Evolutionary conservation across 1,284 basidiomycete genomes (phyloP).

Genomic region (Vanrija sp.): DNA sequence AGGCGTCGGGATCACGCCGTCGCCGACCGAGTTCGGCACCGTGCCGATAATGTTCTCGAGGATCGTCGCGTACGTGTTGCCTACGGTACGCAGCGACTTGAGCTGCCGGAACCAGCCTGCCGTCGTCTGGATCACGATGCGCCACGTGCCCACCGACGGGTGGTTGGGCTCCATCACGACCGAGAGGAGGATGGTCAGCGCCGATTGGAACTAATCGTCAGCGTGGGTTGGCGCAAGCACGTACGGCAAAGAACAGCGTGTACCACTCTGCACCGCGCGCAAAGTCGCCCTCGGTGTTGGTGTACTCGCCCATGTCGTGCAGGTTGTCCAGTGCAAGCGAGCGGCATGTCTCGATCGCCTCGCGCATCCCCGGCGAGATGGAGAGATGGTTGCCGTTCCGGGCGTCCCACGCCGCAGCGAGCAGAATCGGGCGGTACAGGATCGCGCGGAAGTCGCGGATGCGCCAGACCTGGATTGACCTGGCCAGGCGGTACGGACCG

Average conservation of each 20-base stretch:
- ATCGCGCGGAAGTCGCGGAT: conserved; percentile 22
- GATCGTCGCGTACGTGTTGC: neutral
- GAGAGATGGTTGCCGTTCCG: neutral
- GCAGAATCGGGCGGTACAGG: conserved; percentile 26
- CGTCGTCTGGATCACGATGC: conserved; percentile 2
- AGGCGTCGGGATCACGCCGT: conserved; percentile 8
- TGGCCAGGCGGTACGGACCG: conserved; percentile 1
- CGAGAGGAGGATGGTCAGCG: conserved; percentile 18
- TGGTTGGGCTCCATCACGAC: conserved; percentile 20
- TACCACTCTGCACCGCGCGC: conserved; percentile 18
- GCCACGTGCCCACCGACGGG: conserved; percentile 3
- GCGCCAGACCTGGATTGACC: conserved; percentile 18
- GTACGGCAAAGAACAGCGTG: conserved; percentile 17
- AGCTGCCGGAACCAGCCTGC: conserved; percentile 15
- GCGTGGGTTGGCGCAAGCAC: too few relatives aligned
- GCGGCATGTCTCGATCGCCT: conserved; percentile 21
- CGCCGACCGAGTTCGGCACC: conserved; percentile 8
- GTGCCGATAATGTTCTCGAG: conserved; percentile 6
- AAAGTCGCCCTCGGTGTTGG: neutral
- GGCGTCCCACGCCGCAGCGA: conserved; percentile 26
- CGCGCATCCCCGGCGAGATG: conserved; percentile 3
- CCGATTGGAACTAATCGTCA: conserved; percentile 10
- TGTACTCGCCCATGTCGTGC: conserved; percentile 13
- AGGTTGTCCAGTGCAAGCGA: conserved; percentile 19
- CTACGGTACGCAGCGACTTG: conserved; percentile 5